phyloP scores from a whole-genome alignment of 768 basidiomycete genomes.

The Amanita pseudoporphyria region DNA sequence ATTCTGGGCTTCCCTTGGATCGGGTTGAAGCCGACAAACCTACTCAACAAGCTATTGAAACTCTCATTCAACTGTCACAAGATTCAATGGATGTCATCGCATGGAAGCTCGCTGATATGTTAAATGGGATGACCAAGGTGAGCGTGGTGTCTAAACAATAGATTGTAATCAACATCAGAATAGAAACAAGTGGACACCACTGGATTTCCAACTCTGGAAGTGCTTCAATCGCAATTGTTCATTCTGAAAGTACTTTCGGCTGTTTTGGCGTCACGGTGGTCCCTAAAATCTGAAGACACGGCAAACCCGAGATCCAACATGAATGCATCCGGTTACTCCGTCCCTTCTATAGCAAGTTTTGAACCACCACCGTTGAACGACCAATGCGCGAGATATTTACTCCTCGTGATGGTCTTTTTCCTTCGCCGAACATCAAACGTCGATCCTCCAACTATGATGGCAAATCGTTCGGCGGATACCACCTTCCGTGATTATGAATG shows the following conservation, averaged over 20 bases:
- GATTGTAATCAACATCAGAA: slow-evolving; percentile 11
- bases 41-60: slow-evolving; percentile 66
- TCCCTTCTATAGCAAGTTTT: slow-evolving; percentile 34
- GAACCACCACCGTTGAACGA: slow-evolving; percentile 77
- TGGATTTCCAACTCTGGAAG: slow-evolving; percentile 51
- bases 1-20: slow-evolving; percentile 69
- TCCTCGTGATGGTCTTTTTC: slow-evolving; percentile 78
- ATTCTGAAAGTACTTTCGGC: slow-evolving; percentile 73
- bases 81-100: slow-evolving; percentile 77
- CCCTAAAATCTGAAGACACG: slow-evolving; percentile 28
- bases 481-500: slow-evolving; percentile 64
- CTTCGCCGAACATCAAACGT: slow-evolving; percentile 59
- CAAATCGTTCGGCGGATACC: slow-evolving; percentile 49
- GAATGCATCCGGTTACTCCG: slow-evolving; percentile 23
- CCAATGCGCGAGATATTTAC: slow-evolving; percentile 67
- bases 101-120: slow-evolving; percentile 63
- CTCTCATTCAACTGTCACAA: slow-evolving; percentile 69
- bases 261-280: slow-evolving; percentile 74
- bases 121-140: slow-evolving; percentile 75
- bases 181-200: slow-evolving; percentile 43
- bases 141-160: slow-evolving; percentile 8
- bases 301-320: slow-evolving; percentile 22
- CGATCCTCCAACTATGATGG: slow-evolving; percentile 45
- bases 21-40: slow-evolving; percentile 69
- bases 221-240: slow-evolving; percentile 81